Base-by-base conservation (phyloP, 768 basidiomycete species). In the Pluteus cervinus region DNA sequence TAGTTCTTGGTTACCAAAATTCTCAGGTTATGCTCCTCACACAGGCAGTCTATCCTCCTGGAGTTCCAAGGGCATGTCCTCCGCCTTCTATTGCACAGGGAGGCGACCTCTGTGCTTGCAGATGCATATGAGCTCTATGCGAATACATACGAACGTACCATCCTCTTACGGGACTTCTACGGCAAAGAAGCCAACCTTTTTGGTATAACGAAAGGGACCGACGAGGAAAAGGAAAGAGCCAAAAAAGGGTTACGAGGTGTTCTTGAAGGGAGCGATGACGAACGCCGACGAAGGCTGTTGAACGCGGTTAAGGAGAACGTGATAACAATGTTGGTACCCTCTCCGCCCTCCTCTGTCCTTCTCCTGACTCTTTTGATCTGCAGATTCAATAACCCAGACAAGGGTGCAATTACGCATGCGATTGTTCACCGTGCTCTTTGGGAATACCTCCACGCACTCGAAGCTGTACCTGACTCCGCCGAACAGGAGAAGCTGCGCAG, bases 381-480 rank as follows among this genome's bases (percentile, higher is more conserved):
- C 42, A 94, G 90, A 29, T 91, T 91, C 56, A 87, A 94, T 54
- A 90, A 93, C 48, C 74, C 90, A 0, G 90, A 94, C 50, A 94
- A 94, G 55, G 88, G 86, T 8, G 80, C 88, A 1, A 69, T 91
- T 7, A 81, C 85, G 4, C 88, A 93, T 57, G 81, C 85, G 0
- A 78, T 94, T 26, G 85, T 93, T 7, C 92, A 97, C 53, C 76
- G 87, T 12, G 84, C 81, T 0, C 62, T 93, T 8, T 86, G 81
- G 80, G 92, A 96, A 52, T 92, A 92, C 51, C 58, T 96, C 1
- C 60, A 65, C 17, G 83, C 75, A 12, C 55, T 89, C 22, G 72
- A 68, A 46, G 61, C 65, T 20, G 50, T 78, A 11, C 60, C 73
- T 14, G 79, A 85, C 34, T 78, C 77, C 29, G 65, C 66, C 0